Base-by-base conservation (phyloP, 352 stramenopile species). In the Globisporangium rhizosaccharum region DNA sequence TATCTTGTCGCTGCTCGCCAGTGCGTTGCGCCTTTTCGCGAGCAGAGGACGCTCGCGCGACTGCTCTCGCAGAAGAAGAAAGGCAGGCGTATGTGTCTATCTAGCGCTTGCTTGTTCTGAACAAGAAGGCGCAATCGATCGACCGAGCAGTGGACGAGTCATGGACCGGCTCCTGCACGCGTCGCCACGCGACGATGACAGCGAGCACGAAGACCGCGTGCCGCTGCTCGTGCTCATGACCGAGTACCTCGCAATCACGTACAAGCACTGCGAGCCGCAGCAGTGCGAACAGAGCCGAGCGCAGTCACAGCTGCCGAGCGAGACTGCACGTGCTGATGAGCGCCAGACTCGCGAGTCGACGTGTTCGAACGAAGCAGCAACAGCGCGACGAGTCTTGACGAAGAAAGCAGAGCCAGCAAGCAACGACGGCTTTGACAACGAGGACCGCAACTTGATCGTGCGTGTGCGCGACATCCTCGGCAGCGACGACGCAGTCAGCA, bases 371-470 rank as follows among this genome's bases (percentile, higher is more conserved):
- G 28, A 42, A 9, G 33, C 54, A 51, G 36, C 56, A 53, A 0
- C 47, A 0, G 30, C 42, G 6, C 67, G 62, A 4, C 65, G 74
- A 20, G 28, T 84, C 14, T 60, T 84, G 12, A 79, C 74, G 11
- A 79, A 79, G 54, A 81, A 81, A 51, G 57, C 67, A 7, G 56
- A 65, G 36, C 68, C 69, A 17, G 60, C 56, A 18, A 55, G 61
- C 50, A 84, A 84, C 45, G 54, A 62, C 33, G 74, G 72, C 12
- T 64, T 69, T 23, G 74, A 84, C 63, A 84, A 84, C 41, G 71
- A 66, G 41, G 74, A 84, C 44, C 67, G 68, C 45, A 84, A 84
- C 62, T 56, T 84, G 25, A 79, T 84, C 51, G 64, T 84, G 8
- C 65, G 68, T 20, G 70, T 57, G 42, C 70, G 64, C 12, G 74